Evolutionary conservation across 805 yeast genomes (phyloP), one percentile per base, ranked within the genome.

Genomic region (Candida awuae): DNA sequence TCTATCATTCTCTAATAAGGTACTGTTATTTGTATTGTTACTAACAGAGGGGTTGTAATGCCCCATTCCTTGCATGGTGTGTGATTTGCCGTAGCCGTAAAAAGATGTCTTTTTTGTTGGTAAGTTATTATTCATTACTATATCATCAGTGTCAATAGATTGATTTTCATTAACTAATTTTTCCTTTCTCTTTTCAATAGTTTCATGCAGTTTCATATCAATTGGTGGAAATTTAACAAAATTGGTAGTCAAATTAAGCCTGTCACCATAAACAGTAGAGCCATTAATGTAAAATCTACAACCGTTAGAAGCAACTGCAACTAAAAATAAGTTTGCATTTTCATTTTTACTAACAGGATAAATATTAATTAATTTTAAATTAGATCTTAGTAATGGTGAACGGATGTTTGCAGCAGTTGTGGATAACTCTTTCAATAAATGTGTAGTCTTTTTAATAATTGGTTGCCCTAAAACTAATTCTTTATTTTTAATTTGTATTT

Each of bases 271-370:
- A 38, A 49, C 32, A 40, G 63, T 45, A 52, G 69, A 46, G 32
- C 84, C 75, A 46, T 77, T 73, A 36, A 80, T 58, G 44, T 75
- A 79, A 19, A 87, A 65, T 48, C 97, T 73, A 49, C 84, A 83
- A n/a, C 97, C 96, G 45, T 78, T 81, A 34, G 76, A 68, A 0
- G 95, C 84, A 13, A 84, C 69, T 0, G 94, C 94, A 35, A 87
- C 77, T 38, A 87, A 62, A 53, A 76, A 85, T 18, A 85, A 64
- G 37, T 79, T 78, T 22, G 72, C 64, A 31, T 86, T 81, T 56
- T 86, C 95, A 16, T 60, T 55, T 35, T 68, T 75, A 4, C 79
- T 59, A 9, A 84, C 73, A n/a, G 74, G 68, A 44, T 73, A 74
- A 38, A 83, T 70, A 48, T 73, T 76, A 18, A 81, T 75, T 31